Evolutionary conservation across 1,139 yeast genomes (phyloP), one percentile per base, ranked within the genome.

Genomic region (Taphrina confusa): DNA sequence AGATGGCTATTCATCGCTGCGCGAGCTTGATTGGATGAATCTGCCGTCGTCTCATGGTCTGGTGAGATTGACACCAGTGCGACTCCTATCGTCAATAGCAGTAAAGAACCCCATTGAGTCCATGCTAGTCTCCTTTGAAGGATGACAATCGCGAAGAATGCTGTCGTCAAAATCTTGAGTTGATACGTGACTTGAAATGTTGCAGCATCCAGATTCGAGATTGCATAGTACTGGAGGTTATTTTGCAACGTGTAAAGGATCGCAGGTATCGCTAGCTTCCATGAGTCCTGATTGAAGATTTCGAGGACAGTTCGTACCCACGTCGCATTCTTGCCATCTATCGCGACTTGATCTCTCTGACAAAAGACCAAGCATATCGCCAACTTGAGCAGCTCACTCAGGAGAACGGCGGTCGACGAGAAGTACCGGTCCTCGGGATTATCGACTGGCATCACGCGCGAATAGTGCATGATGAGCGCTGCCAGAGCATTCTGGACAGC

Each of bases 111-210:
- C 78, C 78, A 75, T 55, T 75, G 76, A 44, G 60, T 60, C 49
- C 66, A 65, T 25, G 70, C 62, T 34, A 75, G 69, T 14, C 66
- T 58, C 37, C 74, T 69, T 57, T 71, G 71, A 14, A 75, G 70
- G 61, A 75, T 70, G 12, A 73, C 68, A 46, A 75, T 77, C 0
- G 76, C 73, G 64, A 75, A 75, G 51, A 74, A 69, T 12, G 78
- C 78, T 0, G 78, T 75, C 9, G 78, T 75, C 61, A 75, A 66
- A 60, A 75, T 75, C 66, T 75, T 75, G 61, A 75, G 72, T 67
- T 75, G 78, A 66, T 75, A 75, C 2, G 77, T 73, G 62, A 75
- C 78, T 66, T 75, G 78, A 66, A 75, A 75, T 3, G 76, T 73
- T 4, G 77, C 77, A 4, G 78, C 78, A 59, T 74, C 75, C 45